These are phyloP conservation scores for Coemansia erecta DNA, from an alignment of 192 early-diverging fungal genomes.

Conservation along the genomic window DNA sequence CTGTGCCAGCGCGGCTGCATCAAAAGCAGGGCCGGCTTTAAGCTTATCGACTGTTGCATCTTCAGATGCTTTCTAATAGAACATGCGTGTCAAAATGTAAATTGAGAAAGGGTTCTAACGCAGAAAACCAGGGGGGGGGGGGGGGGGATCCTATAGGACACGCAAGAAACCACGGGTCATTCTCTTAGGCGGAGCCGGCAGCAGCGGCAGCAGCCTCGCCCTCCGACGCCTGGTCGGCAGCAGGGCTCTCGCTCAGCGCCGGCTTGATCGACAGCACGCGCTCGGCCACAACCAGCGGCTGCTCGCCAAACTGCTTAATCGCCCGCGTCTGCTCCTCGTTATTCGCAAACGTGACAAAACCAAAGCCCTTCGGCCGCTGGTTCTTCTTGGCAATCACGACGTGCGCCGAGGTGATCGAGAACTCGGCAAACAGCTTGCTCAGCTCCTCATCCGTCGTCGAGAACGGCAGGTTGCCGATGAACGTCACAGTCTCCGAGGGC, in stretches of 20 bases:
- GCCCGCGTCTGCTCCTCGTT: constrained; percentile 69
- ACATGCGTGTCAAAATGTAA: not conserved
- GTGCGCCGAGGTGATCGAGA: constrained; percentile 69
- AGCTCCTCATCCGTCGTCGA: constrained; percentile 67
- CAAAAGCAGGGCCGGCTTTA: not conserved
- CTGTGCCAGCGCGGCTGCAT: too few species aligned
- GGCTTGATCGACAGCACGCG: constrained; percentile 45
- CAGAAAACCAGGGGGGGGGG: not conserved
- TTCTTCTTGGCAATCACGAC: constrained; percentile 65
- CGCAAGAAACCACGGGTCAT: too few species aligned
- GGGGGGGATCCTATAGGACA: too few species aligned
- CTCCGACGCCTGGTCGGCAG: constrained; percentile 8
- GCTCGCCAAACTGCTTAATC: constrained; percentile 23
- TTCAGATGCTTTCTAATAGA: too few species aligned
- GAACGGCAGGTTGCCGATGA: constrained; percentile 81
- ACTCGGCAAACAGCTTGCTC: constrained; percentile 67
- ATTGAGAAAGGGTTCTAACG: not conserved
- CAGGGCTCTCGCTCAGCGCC: constrained; percentile 43
- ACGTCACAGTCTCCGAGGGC: constrained; percentile 61
- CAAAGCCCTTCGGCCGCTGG: constrained; percentile 89
- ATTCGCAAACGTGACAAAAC: constrained; percentile 83
- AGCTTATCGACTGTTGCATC: too few species aligned
- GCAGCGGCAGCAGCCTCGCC: constrained; percentile 7
- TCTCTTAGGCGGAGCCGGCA: constrained; percentile 7
- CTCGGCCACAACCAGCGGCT: constrained; percentile 20